Conservation (phyloP, 306 rosid species). For the Prinsepia uniflora region DNA sequence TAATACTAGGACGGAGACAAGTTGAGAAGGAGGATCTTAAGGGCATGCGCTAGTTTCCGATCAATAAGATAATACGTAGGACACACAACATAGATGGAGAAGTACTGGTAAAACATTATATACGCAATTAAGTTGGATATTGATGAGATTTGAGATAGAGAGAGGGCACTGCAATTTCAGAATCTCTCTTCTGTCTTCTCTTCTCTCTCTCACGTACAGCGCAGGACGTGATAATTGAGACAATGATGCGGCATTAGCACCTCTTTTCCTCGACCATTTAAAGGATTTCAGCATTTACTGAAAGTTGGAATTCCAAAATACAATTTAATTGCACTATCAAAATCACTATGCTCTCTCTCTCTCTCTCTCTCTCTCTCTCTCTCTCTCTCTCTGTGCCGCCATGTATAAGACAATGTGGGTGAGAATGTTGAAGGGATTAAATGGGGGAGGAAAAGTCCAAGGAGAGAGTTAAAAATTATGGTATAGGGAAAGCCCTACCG, state of each 20-base stretch:
- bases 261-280: constrained; percentile 16
- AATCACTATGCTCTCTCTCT: too few relatives aligned
- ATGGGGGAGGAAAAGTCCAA: constrained; percentile 40
- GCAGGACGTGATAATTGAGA: constrained; percentile 55
- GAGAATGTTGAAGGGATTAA: not conserved
- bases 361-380: too few relatives aligned
- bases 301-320: too few relatives aligned
- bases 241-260: constrained; percentile 64
- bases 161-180: not conserved
- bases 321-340: too few relatives aligned
- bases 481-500: not conserved
- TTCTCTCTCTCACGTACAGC: not conserved
- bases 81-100: not conserved
- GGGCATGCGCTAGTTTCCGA: not conserved
- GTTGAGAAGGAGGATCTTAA: not conserved
- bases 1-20: constrained; percentile 4
- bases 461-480: constrained; percentile 23
- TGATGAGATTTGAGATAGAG: not conserved
- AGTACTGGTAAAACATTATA: not conserved
- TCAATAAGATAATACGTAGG: not conserved
- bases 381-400: constrained; percentile 33
- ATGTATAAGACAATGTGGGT: constrained; percentile 24
- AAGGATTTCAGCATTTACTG: not conserved
- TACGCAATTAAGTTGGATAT: not conserved
- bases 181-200: not conserved